Evolutionary conservation across 345 rosid species (phyloP).

Genomic region (Salix caprea): DNA sequence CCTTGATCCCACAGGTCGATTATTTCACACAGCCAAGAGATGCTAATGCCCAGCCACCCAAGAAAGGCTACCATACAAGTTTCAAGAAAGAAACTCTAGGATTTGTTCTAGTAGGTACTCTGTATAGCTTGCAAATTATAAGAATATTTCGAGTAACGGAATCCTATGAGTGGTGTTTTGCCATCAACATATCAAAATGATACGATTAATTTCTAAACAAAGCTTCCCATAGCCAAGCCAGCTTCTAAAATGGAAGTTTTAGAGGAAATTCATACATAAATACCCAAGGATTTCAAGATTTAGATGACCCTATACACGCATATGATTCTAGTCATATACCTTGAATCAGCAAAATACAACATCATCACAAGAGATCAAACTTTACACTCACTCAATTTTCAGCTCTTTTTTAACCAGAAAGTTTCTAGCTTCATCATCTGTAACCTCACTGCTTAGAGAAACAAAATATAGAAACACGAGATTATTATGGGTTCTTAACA

Average conservation of each 20-base stretch:
- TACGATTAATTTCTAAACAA: background rate
- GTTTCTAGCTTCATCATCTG: conserved; percentile 53
- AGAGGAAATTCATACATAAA: background rate
- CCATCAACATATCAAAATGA: background rate
- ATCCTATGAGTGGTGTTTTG: no score
- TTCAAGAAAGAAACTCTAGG: no score
- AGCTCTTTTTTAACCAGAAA: conserved; percentile 26
- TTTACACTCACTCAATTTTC: background rate
- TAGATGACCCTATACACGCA: background rate
- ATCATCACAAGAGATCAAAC: background rate
- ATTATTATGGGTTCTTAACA: conserved; percentile 4
- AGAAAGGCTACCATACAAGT: no score
- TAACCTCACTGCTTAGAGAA: conserved; percentile 49
- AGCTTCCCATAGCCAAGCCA: background rate
- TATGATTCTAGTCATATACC: background rate
- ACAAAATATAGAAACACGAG: background rate
- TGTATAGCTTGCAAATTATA: no score
- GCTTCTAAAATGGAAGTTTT: background rate
- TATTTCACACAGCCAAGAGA: no score
- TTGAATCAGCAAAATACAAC: background rate
- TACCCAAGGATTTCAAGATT: background rate
- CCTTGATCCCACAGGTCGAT: no score
- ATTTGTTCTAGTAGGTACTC: no score
- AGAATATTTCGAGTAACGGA: no score
- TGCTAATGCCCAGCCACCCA: no score